These are phyloP conservation scores for Magnusiomyces suaveolens DNA, from an alignment of 1,139 yeast species.

Conservation along the genomic window DNA sequence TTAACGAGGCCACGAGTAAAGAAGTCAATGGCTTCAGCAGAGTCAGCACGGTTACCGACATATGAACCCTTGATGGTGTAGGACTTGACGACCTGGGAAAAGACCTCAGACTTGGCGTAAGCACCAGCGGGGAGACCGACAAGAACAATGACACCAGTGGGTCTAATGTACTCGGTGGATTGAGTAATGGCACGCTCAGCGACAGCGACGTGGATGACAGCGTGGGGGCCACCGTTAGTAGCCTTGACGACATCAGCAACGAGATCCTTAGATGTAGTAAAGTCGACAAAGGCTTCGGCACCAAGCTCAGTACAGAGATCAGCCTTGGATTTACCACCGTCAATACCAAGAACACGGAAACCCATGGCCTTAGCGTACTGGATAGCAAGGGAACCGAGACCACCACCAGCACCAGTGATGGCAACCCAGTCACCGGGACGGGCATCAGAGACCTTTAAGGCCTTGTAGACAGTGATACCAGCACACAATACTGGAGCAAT, in stretches of 20 bases:
- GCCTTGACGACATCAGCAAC: conserved; percentile 43
- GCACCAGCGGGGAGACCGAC: conserved; percentile 77
- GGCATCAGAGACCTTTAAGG: conserved; percentile 58
- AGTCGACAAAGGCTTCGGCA: conserved; percentile 64
- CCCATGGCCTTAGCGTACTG: conserved; percentile 83
- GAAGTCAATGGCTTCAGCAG: conserved; percentile 69
- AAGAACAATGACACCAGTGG: conserved; percentile 67
- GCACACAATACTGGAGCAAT: conserved; percentile 74
- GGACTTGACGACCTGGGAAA: conserved; percentile 56
- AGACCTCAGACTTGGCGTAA: conserved; percentile 50
- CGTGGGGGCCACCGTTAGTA: conserved; percentile 73
- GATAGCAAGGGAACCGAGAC: conserved; percentile 70
- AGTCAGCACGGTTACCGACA: conserved; percentile 74
- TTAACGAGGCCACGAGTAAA: conserved; percentile 58
- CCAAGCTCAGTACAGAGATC: conserved; percentile 48
- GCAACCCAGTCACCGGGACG: conserved; percentile 72
- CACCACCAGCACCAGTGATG: conserved; percentile 79
- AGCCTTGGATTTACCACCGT: conserved; percentile 61
- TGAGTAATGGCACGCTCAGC: conserved; percentile 63
- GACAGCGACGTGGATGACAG: conserved; percentile 70
- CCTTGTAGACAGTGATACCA: conserved; percentile 79
- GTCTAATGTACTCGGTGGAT: conserved; percentile 60
- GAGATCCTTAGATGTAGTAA: conserved; percentile 40
- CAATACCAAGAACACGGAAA: conserved; percentile 63
- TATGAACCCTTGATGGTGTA: conserved; percentile 62